Evolutionary conservation across 1,284 basidiomycete genomes (phyloP).

Genomic region (Ganoderma lucidum): DNA sequence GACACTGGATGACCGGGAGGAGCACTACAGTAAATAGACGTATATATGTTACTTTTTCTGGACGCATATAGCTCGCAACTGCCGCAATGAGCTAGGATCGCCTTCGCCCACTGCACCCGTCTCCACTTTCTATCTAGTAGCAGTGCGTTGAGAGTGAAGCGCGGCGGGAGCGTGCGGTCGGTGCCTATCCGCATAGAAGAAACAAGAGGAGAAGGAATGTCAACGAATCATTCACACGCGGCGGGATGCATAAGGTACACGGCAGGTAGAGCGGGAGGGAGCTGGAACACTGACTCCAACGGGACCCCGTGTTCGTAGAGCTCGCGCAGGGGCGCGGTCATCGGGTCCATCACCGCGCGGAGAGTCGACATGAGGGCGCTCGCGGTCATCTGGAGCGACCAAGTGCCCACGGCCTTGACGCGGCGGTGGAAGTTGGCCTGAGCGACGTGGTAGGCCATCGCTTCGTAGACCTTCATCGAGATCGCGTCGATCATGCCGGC

Average conservation of each 20-base stretch:
- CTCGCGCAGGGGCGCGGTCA: conserved; percentile 55
- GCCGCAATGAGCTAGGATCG: neutral
- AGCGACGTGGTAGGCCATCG: conserved; percentile 91
- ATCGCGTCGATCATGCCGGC: conserved; percentile 87
- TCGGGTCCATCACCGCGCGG: conserved; percentile 63
- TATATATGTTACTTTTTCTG: conserved; percentile 23
- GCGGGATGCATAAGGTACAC: conserved; percentile 4
- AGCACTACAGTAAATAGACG: conserved; percentile 7
- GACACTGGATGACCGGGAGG: neutral
- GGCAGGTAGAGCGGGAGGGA: conserved; percentile 2
- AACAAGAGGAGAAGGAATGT: neutral
- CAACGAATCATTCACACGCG: conserved; percentile 7
- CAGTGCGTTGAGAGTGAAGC: neutral
- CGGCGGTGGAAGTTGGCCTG: conserved; percentile 88
- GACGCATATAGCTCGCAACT: neutral
- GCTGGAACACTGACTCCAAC: conserved; percentile 33
- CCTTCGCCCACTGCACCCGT: neutral
- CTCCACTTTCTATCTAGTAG: neutral
- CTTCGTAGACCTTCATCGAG: conserved; percentile 86
- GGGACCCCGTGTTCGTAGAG: conserved; percentile 45
- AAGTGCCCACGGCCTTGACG: conserved; percentile 85
- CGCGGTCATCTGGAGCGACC: conserved; percentile 81
- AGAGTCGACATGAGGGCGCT: conserved; percentile 69
- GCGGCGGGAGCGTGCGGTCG: neutral
- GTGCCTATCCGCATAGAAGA: neutral